These are phyloP conservation scores for Candida sonorensis DNA, from an alignment of 805 yeast species.

Conservation along the genomic window DNA sequence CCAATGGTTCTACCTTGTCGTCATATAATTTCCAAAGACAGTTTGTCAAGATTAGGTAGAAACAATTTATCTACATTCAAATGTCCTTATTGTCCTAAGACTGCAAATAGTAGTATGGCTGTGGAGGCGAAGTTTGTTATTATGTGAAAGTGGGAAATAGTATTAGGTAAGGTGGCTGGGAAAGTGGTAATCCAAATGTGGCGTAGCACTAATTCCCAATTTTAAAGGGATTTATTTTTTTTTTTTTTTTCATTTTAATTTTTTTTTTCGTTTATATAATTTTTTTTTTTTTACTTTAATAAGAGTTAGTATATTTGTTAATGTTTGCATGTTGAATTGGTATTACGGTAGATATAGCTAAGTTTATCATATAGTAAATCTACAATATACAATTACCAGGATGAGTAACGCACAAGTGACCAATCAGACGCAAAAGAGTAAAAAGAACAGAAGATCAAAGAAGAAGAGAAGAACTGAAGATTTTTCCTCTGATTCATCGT, in stretches of 20 bases:
- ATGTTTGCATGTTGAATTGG: too few species aligned
- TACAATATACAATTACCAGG: too few species aligned
- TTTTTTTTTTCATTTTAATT: too few species aligned
- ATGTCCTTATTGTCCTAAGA: constrained; percentile 67
- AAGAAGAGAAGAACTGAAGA: constrained; percentile 84
- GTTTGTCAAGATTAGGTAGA: constrained; percentile 40
- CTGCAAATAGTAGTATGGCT: constrained; percentile 35
- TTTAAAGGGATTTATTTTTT: too few species aligned
- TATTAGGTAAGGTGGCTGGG: too few species aligned
- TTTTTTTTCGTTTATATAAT: too few species aligned
- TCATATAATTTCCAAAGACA: constrained; percentile 53
- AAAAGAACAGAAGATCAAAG: constrained; percentile 43
- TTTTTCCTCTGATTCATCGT: constrained; percentile 47
- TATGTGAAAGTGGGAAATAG: constrained; percentile 17
- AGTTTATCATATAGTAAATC: too few species aligned
- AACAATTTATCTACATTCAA: constrained; percentile 41
- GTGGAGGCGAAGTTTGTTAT: constrained; percentile 36
- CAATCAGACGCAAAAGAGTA: constrained; percentile 4
- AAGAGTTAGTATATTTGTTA: too few species aligned
- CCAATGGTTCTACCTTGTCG: constrained; percentile 33
- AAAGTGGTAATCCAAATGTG: too few species aligned
- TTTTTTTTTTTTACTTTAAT: too few species aligned
- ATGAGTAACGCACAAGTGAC: constrained; percentile 1
- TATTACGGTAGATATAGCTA: too few species aligned
- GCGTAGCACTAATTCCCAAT: too few species aligned